Percentiles rank a stretch among this genome's conserved stretches.
phyloP scores from a whole-genome alignment of 164 flowering plant genomes.

The Nymphaea thermarum region DNA sequence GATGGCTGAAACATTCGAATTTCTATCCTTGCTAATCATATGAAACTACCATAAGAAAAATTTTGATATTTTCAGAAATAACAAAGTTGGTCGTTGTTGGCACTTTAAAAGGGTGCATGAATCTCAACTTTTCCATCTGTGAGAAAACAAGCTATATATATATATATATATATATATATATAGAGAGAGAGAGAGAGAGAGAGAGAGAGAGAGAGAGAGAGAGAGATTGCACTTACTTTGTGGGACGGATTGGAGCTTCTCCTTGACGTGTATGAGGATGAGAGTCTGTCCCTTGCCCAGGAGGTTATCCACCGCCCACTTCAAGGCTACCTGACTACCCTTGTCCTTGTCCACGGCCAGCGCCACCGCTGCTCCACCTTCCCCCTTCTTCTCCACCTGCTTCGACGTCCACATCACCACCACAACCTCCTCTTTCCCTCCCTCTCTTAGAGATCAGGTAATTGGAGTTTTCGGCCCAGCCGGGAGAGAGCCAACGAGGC shows the following conservation, averaged over 20 bases:
- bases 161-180: no score
- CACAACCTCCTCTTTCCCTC: neutral
- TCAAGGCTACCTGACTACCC: slow-evolving; percentile 42
- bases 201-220: slow-evolving; percentile 2
- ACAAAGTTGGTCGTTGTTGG: no score
- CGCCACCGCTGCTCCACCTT: slow-evolving; percentile 4
- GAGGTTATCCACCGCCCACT: slow-evolving; percentile 46
- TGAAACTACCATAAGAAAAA: no score
- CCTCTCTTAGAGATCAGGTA: neutral
- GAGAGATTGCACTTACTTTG: neutral
- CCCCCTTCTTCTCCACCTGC: neutral
- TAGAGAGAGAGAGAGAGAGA: neutral
- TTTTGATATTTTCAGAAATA: no score
- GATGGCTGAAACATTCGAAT: no score
- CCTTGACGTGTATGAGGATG: slow-evolving; percentile 37
- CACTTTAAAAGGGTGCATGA: no score
- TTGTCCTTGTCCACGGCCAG: slow-evolving; percentile 47
- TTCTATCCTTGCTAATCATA: no score
- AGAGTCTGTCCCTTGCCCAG: slow-evolving; percentile 12
- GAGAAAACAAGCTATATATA: no score
- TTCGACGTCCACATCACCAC: neutral
- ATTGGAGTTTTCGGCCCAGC: neutral
- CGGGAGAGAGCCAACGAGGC: neutral
- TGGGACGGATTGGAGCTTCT: slow-evolving; percentile 28
- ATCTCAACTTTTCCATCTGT: no score